These are phyloP conservation scores for Malassezia arunalokei DNA, from an alignment of 1,284 basidiomycete species.

Conservation along the genomic window DNA sequence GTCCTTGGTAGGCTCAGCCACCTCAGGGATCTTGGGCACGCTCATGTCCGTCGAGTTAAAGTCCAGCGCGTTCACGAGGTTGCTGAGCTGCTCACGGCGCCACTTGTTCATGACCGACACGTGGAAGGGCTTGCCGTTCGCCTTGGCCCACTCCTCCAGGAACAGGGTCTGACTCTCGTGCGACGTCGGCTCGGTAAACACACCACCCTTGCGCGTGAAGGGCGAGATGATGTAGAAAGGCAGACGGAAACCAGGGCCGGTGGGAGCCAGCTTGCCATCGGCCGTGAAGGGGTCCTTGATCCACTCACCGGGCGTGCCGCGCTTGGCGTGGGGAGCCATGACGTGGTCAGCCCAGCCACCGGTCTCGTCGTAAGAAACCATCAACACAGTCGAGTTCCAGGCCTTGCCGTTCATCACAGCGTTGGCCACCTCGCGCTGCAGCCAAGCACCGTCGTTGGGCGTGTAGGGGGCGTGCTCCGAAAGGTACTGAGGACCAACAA, in stretches of 20 bases:
- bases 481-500: conserved; percentile 31
- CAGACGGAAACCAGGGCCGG: conserved; percentile 37
- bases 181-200: conserved; percentile 27
- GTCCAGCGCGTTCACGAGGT: conserved; percentile 31
- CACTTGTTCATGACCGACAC: conserved; percentile 24
- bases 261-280: conserved; percentile 16
- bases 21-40: conserved; percentile 14
- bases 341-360: conserved; percentile 39
- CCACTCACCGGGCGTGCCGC: conserved; percentile 25
- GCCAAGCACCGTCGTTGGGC: conserved; percentile 27
- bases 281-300: conserved; percentile 23
- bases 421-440: conserved; percentile 32
- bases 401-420: conserved; percentile 25
- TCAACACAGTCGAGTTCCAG: conserved; percentile 22
- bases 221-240: conserved; percentile 33
- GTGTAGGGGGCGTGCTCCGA: conserved; percentile 30
- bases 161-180: conserved; percentile 32
- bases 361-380: conserved; percentile 36
- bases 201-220: conserved; percentile 26
- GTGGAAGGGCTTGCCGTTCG: conserved; percentile 24
- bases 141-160: conserved; percentile 31
- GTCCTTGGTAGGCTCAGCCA: conserved; percentile 14
- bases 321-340: conserved; percentile 14
- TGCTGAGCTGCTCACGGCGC: conserved; percentile 26
- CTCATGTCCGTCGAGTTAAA: conserved; percentile 19